Evolutionary conservation across 2,329 filamentous ascomycete species (phyloP).

Genomic region (Fusarium chuoi): DNA sequence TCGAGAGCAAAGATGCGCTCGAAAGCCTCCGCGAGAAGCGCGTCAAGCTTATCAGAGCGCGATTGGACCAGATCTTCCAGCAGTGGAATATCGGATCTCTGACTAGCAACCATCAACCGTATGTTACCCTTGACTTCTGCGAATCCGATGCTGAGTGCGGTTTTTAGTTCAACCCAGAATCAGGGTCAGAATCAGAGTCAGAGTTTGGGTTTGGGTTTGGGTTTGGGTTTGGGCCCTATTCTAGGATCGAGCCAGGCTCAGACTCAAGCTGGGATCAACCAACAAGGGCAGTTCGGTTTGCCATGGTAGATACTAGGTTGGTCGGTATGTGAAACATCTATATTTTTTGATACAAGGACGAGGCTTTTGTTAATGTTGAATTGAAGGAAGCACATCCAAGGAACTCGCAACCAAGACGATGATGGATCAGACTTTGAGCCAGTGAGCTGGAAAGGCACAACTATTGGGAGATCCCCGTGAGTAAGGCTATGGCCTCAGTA

Average conservation of each 20-base stretch:
- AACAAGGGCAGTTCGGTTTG: background rate
- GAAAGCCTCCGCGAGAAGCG: background rate
- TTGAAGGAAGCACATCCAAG: background rate
- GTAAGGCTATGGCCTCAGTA: background rate
- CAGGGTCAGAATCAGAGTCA: background rate
- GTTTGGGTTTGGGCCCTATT: background rate
- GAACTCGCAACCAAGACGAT: background rate
- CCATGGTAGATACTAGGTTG: background rate
- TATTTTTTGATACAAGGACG: background rate
- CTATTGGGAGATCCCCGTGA: background rate
- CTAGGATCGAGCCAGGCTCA: background rate
- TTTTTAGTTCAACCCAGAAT: background rate
- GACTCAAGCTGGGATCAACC: background rate
- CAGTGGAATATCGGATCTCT: slow-evolving; percentile 2
- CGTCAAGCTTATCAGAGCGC: background rate
- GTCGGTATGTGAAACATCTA: background rate
- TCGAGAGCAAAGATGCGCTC: background rate
- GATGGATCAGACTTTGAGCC: background rate
- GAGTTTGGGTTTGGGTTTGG: background rate
- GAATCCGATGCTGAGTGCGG: background rate
- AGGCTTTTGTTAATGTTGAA: background rate
- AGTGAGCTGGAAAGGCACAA: background rate
- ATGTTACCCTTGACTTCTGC: background rate
- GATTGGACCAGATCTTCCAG: background rate
- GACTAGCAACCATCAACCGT: background rate